Base-by-base conservation (phyloP, 2,329 filamentous ascomycete species). In the Lecanicillium sp. region DNA sequence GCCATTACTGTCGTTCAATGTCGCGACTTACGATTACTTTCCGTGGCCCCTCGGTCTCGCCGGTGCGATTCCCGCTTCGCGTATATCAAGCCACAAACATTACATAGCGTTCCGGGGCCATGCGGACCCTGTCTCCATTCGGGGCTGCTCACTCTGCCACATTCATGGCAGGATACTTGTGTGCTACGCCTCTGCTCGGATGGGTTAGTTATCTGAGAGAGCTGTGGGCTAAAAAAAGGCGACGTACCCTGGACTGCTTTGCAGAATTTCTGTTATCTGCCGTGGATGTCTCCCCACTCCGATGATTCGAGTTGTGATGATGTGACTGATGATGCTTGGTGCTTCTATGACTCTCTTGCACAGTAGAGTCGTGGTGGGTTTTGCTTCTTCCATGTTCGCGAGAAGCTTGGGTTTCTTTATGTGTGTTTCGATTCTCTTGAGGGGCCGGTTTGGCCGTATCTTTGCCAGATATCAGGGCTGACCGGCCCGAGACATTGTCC, bases 41-140 rank as follows among this genome's bases (percentile, higher is more conserved):
- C 22, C 11, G 22, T 25, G 6, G 22, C 22, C 22, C 7, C 22
- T 25, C 22, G 22, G 22, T 35, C 32, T 31, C 19, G 35, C 14
- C 32, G 31, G 15, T 43, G 41, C 29, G 28, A 36, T 30, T 36
- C 33, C 9, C 37, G 38, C 32, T 44, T 44, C 30, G 38, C 42
- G 29, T 42, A 44, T 18, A 44, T 32, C 2, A 44, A 35, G 4
- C 42, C 42, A 16, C 42, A 44, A 22, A 44, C 42, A 25, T 44
- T 44, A 28, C 42, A 44, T 5, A 44, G 42, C 14, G 42, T 44
- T 9, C 40, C 33, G 2, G 42, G 42, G 9, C 42, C 42, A 18
- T 42, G 12, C 9, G 38, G 38, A 4, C 42, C 42, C 4, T 19
- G n/a, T 13, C 42, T 39, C 42, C 42, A 44, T 31, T 44, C 35